A percentile compares a stretch with the other conserved stretches of the same genome.
Conservation (phyloP, 805 yeast species). For the Metschnikowia baotianmanensis region DNA sequence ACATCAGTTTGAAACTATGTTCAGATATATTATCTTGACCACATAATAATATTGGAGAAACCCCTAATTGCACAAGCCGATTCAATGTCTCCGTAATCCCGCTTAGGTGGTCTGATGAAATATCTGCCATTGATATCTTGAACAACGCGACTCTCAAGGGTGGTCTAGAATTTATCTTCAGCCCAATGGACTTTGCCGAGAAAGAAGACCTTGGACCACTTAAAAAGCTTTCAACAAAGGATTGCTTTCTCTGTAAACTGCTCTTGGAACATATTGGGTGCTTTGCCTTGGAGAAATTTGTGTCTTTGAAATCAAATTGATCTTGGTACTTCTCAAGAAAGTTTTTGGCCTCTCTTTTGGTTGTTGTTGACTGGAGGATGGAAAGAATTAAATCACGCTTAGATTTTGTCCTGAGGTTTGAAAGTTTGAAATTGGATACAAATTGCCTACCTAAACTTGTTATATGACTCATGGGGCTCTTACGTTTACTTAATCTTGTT, state of each 20-base stretch:
- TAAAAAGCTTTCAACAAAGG: slow-evolving; percentile 34
- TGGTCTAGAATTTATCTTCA: slow-evolving; percentile 35
- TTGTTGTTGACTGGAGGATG: slow-evolving; percentile 84
- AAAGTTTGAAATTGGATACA: slow-evolving; percentile 36
- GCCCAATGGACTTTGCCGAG: slow-evolving; percentile 18
- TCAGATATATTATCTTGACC: slow-evolving; percentile 39
- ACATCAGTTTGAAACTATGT: slow-evolving; percentile 30
- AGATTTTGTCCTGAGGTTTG: slow-evolving; percentile 38
- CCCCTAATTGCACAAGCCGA: slow-evolving; percentile 60
- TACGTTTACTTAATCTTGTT: not conserved
- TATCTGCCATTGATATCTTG: slow-evolving; percentile 43
- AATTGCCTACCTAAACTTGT: slow-evolving; percentile 30
- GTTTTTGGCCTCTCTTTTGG: slow-evolving; percentile 86
- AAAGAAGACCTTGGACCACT: slow-evolving; percentile 23
- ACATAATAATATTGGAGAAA: slow-evolving; percentile 67
- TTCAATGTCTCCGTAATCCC: slow-evolving; percentile 58
- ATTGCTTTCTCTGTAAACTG: slow-evolving; percentile 16
- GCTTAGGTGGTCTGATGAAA: slow-evolving; percentile 31
- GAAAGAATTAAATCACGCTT: slow-evolving; percentile 75
- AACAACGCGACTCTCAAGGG: slow-evolving; percentile 57
- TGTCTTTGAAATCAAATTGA: slow-evolving; percentile 32
- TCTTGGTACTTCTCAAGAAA: slow-evolving; percentile 70
- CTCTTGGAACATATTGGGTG: no score
- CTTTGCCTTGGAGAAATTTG: slow-evolving; percentile 10
- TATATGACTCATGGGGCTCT: slow-evolving; percentile 28